These are phyloP conservation scores for Epithele typhae DNA, from an alignment of 768 basidiomycete genomes.

Conservation along the genomic window DNA sequence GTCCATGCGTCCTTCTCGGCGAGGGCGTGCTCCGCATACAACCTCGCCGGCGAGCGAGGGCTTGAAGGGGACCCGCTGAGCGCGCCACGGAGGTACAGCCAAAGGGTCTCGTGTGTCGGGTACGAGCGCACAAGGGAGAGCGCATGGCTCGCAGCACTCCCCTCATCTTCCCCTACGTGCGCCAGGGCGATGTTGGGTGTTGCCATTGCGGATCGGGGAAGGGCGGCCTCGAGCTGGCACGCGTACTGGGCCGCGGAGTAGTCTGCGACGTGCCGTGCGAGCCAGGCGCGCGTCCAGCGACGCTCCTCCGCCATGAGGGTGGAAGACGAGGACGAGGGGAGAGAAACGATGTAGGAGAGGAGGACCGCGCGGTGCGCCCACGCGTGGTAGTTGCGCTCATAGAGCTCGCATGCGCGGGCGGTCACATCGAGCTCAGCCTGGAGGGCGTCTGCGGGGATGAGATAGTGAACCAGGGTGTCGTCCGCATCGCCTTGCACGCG, in stretches of 20 bases:
- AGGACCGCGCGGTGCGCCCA: conserved; percentile 62
- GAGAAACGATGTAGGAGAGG: conserved; percentile 29
- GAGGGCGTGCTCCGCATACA: too few species aligned
- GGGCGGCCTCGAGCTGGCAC: conserved; percentile 30
- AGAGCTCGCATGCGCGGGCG: conserved; percentile 49
- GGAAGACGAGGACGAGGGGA: conserved; percentile 9
- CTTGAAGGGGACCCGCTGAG: too few species aligned
- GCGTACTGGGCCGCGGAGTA: conserved; percentile 60
- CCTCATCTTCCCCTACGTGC: background rate
- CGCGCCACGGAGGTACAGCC: conserved; percentile 49
- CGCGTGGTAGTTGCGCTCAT: conserved; percentile 72
- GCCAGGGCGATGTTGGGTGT: background rate
- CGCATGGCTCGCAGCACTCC: conserved; percentile 32
- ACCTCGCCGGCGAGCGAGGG: too few species aligned
- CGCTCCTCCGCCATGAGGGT: conserved; percentile 40
- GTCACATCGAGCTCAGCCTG: conserved; percentile 46
- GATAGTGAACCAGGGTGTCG: conserved; percentile 12
- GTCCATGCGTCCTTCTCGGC: background rate
- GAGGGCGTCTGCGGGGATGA: conserved; percentile 33
- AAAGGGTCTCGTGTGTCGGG: conserved; percentile 58
- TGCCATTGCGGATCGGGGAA: background rate
- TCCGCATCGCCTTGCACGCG: background rate
- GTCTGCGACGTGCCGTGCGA: conserved; percentile 62
- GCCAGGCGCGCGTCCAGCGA: conserved; percentile 41
- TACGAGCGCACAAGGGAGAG: conserved; percentile 44